phyloP scores from a whole-genome alignment of 352 stramenopile genomes.

The Phytophthora kernoviae region DNA sequence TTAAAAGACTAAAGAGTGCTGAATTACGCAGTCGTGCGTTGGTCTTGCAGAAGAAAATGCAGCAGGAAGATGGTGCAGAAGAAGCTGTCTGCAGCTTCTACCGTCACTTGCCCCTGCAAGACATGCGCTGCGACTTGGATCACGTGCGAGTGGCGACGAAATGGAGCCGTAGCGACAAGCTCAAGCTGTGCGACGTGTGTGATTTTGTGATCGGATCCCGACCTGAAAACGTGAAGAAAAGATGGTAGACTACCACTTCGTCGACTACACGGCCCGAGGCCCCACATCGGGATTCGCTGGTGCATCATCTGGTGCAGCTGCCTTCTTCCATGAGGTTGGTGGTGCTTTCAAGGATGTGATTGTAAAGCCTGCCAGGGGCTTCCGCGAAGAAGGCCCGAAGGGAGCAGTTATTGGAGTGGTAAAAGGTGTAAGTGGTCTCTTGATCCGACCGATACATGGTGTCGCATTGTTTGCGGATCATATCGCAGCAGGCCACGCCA shows the following conservation, averaged over 20 bases:
- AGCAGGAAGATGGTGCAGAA: conserved; percentile 81
- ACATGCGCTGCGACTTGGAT: conserved; percentile 84
- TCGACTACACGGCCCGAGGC: conserved; percentile 59
- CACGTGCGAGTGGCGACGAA: conserved; percentile 48
- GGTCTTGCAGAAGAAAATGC: conserved; percentile 63
- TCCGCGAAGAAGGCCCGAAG: conserved; percentile 51
- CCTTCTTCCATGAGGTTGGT: conserved; percentile 58
- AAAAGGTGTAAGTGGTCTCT: conserved; percentile 44
- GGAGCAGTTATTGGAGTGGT: conserved; percentile 53
- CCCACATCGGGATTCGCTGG: conserved; percentile 40
- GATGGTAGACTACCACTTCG: conserved; percentile 55
- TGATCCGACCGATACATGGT: conserved; percentile 51
- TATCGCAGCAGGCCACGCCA: conserved; percentile 46
- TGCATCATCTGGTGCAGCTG: conserved; percentile 43
- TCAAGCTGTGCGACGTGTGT: conserved; percentile 61
- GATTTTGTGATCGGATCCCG: conserved; percentile 50
- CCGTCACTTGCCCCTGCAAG: conserved; percentile 72
- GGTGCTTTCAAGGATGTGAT: conserved; percentile 56
- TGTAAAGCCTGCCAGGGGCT: conserved; percentile 45
- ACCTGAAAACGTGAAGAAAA: conserved; percentile 46
- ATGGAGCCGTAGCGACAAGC: conserved; percentile 52
- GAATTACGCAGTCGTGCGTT: conserved; percentile 50
- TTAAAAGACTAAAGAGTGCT: conserved; percentile 52
- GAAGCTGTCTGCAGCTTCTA: conserved; percentile 87
- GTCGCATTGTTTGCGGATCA: conserved; percentile 54